Evolutionary conservation across 352 stramenopile species (phyloP), one percentile per base, ranked within the genome.

Genomic region (Blastocystis sp.): DNA sequence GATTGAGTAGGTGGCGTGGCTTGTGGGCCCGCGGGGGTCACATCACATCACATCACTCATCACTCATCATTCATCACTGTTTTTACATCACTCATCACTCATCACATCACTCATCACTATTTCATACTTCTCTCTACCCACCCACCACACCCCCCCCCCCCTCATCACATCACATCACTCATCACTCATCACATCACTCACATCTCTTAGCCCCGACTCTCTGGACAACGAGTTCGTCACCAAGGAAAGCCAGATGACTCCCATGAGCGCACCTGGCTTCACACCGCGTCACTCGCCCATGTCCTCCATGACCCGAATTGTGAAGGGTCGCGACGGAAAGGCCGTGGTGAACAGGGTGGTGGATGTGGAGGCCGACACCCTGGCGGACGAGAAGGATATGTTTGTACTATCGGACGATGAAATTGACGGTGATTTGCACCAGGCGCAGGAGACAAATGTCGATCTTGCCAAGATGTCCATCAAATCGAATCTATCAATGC

Each of bases 381-480:
- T 63, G 42, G 52, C 21, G 17, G 70, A 81, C 43, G 70, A 81
- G 24, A 81, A 81, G 48, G 70, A 81, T 42, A 81, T 81, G 70
- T 81, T 81, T 42, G 40, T 81, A 3, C 63, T 81, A 10, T 66
- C 70, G 54, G 70, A 81, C 54, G 59, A 81, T 81, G 70, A 81
- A n/a, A 52, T 81, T 19, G 70, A 81, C 52, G 52, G 52, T 7
- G 64, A 74, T 42, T 43, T 74, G 28, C 21, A 81, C 19, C 19
- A 17, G 17, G 42, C 59, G 14, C 70, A 21, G 10, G 24, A 52
- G 65, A 34, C 70, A 19, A 81, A 63, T 63, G 65, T 64, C 19
- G 43, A 63, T 64, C 14, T 64, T 3, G 34, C 70, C 10, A 62
- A 57, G 54, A 11, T 28, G 7, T 64, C 70, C 3, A 28, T n/a